Evolutionary conservation across 106 monocot species (phyloP).

Genomic region (Dioscorea alata): DNA sequence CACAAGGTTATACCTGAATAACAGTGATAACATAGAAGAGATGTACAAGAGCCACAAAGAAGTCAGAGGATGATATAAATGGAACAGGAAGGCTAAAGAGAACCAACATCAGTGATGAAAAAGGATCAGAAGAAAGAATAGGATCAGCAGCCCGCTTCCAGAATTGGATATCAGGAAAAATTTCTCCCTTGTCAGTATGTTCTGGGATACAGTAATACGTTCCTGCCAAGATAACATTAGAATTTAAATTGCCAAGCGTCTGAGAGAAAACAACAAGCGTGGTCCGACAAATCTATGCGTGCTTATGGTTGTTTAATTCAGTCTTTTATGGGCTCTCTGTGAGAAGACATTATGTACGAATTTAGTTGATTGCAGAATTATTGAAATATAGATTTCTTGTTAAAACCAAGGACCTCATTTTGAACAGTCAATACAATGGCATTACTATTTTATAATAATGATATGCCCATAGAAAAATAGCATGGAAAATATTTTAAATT

Average conservation of each 20-base stretch:
- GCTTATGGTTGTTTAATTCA: conserved; percentile 20
- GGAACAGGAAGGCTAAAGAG: conserved; percentile 74
- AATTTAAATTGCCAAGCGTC: conserved; percentile 23
- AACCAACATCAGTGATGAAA: conserved; percentile 72
- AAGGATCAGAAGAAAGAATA: conserved; percentile 81
- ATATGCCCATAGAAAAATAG: no score
- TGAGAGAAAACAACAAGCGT: conserved; percentile 81
- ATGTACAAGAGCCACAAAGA: conserved; percentile 66
- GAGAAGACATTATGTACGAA: no score
- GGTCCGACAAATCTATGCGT: conserved; percentile 28
- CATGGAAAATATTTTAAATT: no score
- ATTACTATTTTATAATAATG: no score
- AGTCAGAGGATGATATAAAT: conserved; percentile 59
- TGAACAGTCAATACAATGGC: no score
- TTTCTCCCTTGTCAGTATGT: conserved; percentile 22
- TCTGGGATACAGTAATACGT: conserved; percentile 21
- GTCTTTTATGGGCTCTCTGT: no score
- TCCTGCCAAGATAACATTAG: conserved; percentile 19
- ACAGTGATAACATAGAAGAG: conserved; percentile 80
- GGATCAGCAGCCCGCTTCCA: conserved; percentile 77
- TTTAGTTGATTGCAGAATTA: no score
- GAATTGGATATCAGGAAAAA: conserved; percentile 55
- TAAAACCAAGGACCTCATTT: no score
- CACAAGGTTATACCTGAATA: conserved; percentile 56
- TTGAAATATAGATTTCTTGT: no score